Evolutionary conservation across 208 protist species (phyloP), one percentile per base, ranked within the genome.

Genomic region (Herpetomonas tarakana): DNA sequence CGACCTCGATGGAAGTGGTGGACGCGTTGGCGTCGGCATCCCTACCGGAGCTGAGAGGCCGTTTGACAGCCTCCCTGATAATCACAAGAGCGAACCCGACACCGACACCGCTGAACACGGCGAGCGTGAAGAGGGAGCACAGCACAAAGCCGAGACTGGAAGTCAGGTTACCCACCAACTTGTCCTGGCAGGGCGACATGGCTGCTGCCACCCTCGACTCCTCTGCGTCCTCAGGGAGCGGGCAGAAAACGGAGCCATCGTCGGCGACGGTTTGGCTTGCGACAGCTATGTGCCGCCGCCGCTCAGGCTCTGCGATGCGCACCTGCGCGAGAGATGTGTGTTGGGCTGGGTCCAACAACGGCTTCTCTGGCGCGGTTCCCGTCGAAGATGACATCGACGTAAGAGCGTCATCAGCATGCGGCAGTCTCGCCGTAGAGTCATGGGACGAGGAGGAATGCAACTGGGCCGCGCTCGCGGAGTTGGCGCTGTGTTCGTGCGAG

Each of bases 101-200:
- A 41, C 57, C 62, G 3, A 74, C 68, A 16, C 61, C 12, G n/a
- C 61, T 64, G 26, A 55, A 68, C n/a, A 62, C 56, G 0, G 61
- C 46, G 58, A 74, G 65, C 25, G 60, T 50, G 22, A 68, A 52
- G 16, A 64, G 16, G 0, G 66, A 27, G n/a, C 41, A 64, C 25
- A 74, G 21, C 4, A 46, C 27, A 31, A 74, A 74, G 6, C 53
- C 61, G 1, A 60, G 22, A 4, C 54, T 64, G 21, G 56, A 55
- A 1, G 68, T 62, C 3, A 74, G 30, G 24, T 63, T 46, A 6
- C 68, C 68, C 7, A 74, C n/a, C 14, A 74, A 25, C 60, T 64
- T 68, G 31, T 67, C 53, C 41, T 60, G 45, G 39, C 68, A 74
- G 24, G 38, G 47, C 0, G 29, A 41, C 6, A 41, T 6, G 6